Evolutionary conservation across 2,329 filamentous ascomycete species (phyloP).

Genomic region (Claviceps citrina): DNA sequence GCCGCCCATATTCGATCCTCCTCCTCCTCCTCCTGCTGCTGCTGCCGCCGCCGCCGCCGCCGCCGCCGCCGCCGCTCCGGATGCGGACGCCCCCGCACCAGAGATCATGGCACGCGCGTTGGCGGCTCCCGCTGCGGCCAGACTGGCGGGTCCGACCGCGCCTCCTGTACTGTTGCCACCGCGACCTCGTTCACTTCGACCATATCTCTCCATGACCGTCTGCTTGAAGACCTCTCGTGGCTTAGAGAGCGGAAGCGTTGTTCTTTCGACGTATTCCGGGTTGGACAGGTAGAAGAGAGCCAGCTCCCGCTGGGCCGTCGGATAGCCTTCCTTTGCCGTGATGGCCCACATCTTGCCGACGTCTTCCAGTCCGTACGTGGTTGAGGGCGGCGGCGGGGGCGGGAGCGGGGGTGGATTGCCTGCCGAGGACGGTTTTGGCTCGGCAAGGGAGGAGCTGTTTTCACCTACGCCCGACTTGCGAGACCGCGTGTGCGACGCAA

Average conservation of each 20-base stretch:
- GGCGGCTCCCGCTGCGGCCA: slow-evolving; percentile 13
- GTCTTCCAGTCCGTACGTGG: slow-evolving; percentile 58
- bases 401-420: slow-evolving; percentile 27
- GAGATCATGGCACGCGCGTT: slow-evolving; percentile 11
- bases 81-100: slow-evolving; percentile 3
- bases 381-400: slow-evolving; percentile 29
- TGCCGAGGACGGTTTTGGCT: slow-evolving; percentile 20
- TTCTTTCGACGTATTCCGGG: slow-evolving; percentile 66
- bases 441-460: slow-evolving; percentile 12
- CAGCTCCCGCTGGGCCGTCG: slow-evolving; percentile 80
- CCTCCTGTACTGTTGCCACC: slow-evolving; percentile 11
- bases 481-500: slow-evolving; percentile 47
- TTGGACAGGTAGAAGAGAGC: slow-evolving; percentile 87
- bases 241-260: slow-evolving; percentile 69
- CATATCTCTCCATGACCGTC: slow-evolving; percentile 60
- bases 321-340: slow-evolving; percentile 72
- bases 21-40: slow-evolving; percentile 7
- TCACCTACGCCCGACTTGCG: slow-evolving; percentile 33
- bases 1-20: slow-evolving; percentile 13
- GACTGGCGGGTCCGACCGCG: slow-evolving; percentile 10
- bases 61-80: slow-evolving; percentile 12
- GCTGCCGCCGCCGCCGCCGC: slow-evolving; percentile 34
- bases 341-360: slow-evolving; percentile 84
- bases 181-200: slow-evolving; percentile 21
- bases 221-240: slow-evolving; percentile 83